Base-by-base conservation (phyloP, 2,329 filamentous ascomycete species). In the Seiridium unicorne region DNA sequence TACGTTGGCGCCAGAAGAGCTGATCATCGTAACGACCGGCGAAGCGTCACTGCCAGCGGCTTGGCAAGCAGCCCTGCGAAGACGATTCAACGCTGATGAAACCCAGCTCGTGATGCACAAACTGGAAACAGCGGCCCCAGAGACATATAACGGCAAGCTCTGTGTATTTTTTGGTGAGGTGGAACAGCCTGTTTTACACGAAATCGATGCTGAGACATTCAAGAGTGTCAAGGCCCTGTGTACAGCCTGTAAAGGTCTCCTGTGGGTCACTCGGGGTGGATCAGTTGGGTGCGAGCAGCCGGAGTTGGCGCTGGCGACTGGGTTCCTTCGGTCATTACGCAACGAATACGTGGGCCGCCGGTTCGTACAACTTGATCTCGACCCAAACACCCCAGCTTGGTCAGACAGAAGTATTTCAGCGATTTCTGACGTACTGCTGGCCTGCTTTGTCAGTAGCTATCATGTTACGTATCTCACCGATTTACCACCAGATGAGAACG, bases 171-270 rank as follows among this genome's bases (percentile, higher is more conserved):
- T 57, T 8, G 44, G 31, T 6, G 54, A 47, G 3, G 32, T 57
- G 4, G 13, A 46, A 6, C 56, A 62, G 5, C 65, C 70, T 0
- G 67, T 60, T 3, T 48, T 70, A 6, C 32, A 9, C 5, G 34
- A 35, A 5, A 5, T n/a, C 5, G 8, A 31, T 11, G 26, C 18
- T 6, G 18, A 11, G 10, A 13, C 18, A 5, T 55, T 55, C 5
- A 18, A 42, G 13, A 11, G 3, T 11, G 10, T 55, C 34, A 55
- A 55, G 51, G 5, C 34, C 35, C n/a, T 55, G 10, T 31, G 10
- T n/a, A 40, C 13, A 5, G 42, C n/a, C 7, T 40, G 8, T 35
- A 55, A 31, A 18, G 3, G 51, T 5, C 34, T 55, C 5, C 34
- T 55, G 5, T 55, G 51, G 51, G 26, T 55, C n/a, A 40, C 51